Base-by-base conservation (phyloP, 164 flowering plant species). In the Berberis vulgaris region DNA sequence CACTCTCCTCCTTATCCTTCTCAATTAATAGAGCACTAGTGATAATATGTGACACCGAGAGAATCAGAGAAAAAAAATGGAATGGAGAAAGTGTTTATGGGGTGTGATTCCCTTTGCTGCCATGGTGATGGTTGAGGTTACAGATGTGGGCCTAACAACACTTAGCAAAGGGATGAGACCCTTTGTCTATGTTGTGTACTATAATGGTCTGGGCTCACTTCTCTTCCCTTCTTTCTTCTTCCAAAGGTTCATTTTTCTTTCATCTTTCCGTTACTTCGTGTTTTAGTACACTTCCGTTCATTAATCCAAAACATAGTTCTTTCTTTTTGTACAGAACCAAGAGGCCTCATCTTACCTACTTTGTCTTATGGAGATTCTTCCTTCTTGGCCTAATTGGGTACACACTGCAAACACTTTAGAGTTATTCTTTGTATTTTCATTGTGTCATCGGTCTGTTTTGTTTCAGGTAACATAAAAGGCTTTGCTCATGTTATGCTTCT, bases 151-250 rank as follows among this genome's bases (percentile, higher is more conserved):
- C 1, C 1, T 69, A 49, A 63, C 61, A 3, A 71, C 70, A 7
- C 41, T 76, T 1, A 58, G 61, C 71, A 82, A 82, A 52, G 84
- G 84, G 1, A 67, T 81, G 82, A 81, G 76, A 59, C 59, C 70
- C 47, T 64, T 53, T 38, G 78, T 75, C 38, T 72, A 74, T 41
- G 69, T 79, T 4, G 58, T 77, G 12, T 83, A 84, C 72, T 75
- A 59, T 4, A 61, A 77, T 64, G 71, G 62, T 13, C 67, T 84
- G 12, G 80, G 69, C n/a, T 55, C 80, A 43, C 70, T 77, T 12
- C 6, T 77, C 43, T 64, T 77, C 47, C 88, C 81, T 47, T 61
- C 41, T 50, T 41, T 60, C 62, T 61, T 77, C 59, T 59, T 57
- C 41, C 56, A 42, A 62, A 72, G 78, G 78, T 57, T 4, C 8